Evolutionary conservation across 164 flowering plant species (phyloP), one percentile per base, ranked within the genome.

Genomic region (Magnolia officinalis): DNA sequence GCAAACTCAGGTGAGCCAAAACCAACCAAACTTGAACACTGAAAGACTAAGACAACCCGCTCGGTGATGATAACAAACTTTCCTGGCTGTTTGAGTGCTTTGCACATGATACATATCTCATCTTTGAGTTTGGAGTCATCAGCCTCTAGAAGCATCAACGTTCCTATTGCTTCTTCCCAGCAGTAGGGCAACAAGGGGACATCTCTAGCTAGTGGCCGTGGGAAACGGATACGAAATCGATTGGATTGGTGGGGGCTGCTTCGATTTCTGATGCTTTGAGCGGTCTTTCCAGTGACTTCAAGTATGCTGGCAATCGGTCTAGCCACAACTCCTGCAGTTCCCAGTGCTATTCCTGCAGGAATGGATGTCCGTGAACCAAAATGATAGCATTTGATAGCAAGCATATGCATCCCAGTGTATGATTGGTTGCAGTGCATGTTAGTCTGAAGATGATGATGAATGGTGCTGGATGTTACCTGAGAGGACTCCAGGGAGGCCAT

Each of bases 261-360:
- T 65, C 93, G 82, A 71, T 94, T 94, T 83, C 99, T 88, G 73
- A 96, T 96, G 83, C 99, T 94, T 74, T 89, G 97, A 11, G 99
- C 99, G 73, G 99, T 94, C 89, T 87, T 94, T 50, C 97, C 97
- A 21, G 99, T 91, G 58, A 91, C 95, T 80, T 96, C 96, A 63
- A 96, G 94, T 74, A 96, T 91, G 84, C 98, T 92, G 68, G 97
- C 99, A 78, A 94, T 91, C 20, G 99, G 98, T 81, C 88, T 89
- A 75, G 97, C 98, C 82, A 96, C 93, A 70, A 94, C 90, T 68
- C 98, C 97, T 0, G 98, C 90, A 45, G 95, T 80, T 69, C 99
- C 98, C 29, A 90, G 76, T 4, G 95, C 99, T 50, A 92, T 78
- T 74, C 99, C 99, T 96, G 92, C 79, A 80, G 50, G 23, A 64